phyloP scores from a whole-genome alignment of 1,284 basidiomycete genomes.

The Uromyces viciae-fabae region DNA sequence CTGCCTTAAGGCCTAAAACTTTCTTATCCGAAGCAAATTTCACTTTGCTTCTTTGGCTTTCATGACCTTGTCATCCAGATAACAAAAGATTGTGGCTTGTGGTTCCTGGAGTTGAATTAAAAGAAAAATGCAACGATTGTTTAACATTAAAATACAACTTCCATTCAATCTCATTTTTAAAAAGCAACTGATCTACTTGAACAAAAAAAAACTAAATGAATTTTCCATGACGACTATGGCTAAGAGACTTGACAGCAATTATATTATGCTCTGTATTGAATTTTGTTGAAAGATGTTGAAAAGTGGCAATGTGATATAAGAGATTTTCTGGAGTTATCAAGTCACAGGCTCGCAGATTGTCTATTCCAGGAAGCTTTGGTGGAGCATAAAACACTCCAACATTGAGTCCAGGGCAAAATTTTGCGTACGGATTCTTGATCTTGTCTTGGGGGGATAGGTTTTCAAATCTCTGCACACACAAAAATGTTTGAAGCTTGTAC shows the following conservation, averaged over 20 bases:
- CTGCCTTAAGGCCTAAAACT: too few relatives aligned
- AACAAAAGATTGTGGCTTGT: too few relatives aligned
- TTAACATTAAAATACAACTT: too few relatives aligned
- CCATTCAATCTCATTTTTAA: too few relatives aligned
- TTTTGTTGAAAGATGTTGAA: neutral
- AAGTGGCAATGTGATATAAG: neutral
- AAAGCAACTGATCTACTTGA: too few relatives aligned
- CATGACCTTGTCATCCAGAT: too few relatives aligned
- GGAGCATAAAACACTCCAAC: conserved; percentile 19
- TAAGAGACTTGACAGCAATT: conserved; percentile 29
- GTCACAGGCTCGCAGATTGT: neutral
- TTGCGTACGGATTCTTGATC: neutral
- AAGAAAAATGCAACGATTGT: too few relatives aligned
- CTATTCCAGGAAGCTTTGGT: neutral
- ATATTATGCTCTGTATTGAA: conserved; percentile 27
- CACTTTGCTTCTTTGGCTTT: too few relatives aligned
- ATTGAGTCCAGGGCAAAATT: conserved; percentile 21
- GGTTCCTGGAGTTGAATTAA: too few relatives aligned
- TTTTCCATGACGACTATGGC: neutral
- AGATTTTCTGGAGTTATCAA: conserved; percentile 9
- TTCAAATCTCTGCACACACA: conserved; percentile 13
- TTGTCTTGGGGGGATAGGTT: neutral
- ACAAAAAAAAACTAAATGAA: conserved; percentile 7
- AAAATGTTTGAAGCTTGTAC: conserved; percentile 6
- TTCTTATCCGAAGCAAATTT: too few relatives aligned